Conservation (phyloP, 805 yeast species). For the Geotrichum ghanense region DNA sequence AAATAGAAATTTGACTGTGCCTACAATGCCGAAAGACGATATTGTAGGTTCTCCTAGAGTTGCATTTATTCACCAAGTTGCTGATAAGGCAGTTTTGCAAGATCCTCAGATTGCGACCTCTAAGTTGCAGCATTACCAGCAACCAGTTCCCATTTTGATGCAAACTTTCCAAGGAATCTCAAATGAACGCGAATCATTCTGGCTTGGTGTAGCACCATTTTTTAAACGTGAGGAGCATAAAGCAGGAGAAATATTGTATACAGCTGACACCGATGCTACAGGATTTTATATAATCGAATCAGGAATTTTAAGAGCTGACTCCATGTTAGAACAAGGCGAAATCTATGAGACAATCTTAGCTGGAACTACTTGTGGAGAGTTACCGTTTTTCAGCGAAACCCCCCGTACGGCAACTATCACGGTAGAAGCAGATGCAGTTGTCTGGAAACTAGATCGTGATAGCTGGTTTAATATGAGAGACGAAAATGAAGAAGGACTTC, state of each 20-base stretch:
- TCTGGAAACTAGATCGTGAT: constrained; percentile 54
- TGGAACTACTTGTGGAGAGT: constrained; percentile 64
- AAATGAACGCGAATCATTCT: constrained; percentile 38
- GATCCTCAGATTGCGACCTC: constrained; percentile 17
- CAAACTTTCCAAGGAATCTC: constrained; percentile 55
- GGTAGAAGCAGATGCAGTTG: constrained; percentile 49
- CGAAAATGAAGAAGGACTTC: constrained; percentile 31
- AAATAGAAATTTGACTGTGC: background rate
- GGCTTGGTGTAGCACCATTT: constrained; percentile 51
- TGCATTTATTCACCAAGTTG: constrained; percentile 22
- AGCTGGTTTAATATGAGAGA: constrained; percentile 35
- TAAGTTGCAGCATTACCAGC: constrained; percentile 26
- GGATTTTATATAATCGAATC: constrained; percentile 51
- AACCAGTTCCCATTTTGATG: constrained; percentile 55
- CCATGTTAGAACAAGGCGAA: constrained; percentile 36
- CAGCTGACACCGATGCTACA: constrained; percentile 35
- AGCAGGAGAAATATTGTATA: constrained; percentile 35
- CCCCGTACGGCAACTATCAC: constrained; percentile 36
- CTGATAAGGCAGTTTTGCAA: constrained; percentile 22
- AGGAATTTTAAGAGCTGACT: constrained; percentile 42
- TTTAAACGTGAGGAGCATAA: constrained; percentile 41
- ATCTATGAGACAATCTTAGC: constrained; percentile 48
- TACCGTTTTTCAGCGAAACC: constrained; percentile 28
- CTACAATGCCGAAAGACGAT: background rate
- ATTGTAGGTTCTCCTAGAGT: constrained; percentile 18